These are phyloP conservation scores for Cenchrus americanus DNA, from an alignment of 176 grass and related monocot species.

Conservation along the genomic window DNA sequence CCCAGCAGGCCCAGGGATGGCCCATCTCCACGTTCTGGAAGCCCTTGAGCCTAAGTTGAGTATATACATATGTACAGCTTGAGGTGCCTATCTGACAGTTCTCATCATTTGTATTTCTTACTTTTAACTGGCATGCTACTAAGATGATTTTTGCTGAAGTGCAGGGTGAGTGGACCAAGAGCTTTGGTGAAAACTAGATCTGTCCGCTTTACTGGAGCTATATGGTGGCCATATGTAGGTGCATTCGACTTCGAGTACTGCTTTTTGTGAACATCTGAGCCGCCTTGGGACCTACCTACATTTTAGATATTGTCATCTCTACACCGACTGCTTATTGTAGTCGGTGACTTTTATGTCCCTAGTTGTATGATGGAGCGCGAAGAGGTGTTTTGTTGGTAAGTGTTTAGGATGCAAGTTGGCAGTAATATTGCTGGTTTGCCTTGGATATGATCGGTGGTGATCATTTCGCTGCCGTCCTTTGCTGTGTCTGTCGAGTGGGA, in stretches of 20 bases:
- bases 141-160: constrained; percentile 10
- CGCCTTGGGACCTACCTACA: not conserved
- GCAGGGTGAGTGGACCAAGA: constrained; percentile 25
- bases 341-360: constrained; percentile 29
- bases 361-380: constrained; percentile 38
- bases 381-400: constrained; percentile 31
- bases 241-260: constrained; percentile 10
- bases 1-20: constrained; percentile 20
- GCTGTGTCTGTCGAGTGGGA: constrained; percentile 26
- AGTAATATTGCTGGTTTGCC: constrained; percentile 39
- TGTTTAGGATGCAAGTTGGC: constrained; percentile 31
- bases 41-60: constrained; percentile 22
- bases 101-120: constrained; percentile 11
- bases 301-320: constrained; percentile 2
- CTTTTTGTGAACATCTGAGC: not conserved
- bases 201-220: constrained; percentile 27
- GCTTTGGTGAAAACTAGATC: not conserved
- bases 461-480: constrained; percentile 7
- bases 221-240: not conserved
- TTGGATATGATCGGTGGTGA: constrained; percentile 31
- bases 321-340: not conserved
- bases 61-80: not conserved
- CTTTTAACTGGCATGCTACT: constrained; percentile 22
- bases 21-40: constrained; percentile 27
- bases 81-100: constrained; percentile 33